Base-by-base conservation (phyloP, 2,329 filamentous ascomycete genomes). In the Verticillium nonalfalfae region DNA sequence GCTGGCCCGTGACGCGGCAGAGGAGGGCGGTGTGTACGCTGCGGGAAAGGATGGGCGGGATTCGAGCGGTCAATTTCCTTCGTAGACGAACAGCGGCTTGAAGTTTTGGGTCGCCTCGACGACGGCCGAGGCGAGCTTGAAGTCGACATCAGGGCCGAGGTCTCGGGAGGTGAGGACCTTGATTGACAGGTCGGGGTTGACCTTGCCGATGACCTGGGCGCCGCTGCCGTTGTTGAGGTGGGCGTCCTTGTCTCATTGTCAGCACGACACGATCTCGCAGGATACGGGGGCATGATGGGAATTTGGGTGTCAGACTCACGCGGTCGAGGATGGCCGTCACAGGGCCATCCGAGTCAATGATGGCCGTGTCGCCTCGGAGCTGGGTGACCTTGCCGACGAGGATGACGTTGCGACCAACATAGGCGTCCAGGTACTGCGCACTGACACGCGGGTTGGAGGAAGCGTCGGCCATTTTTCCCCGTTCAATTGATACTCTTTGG, bases 101-200 rank as follows among this genome's bases (percentile, higher is more conserved):
- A 92, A 86, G 58, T 87, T 84, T 76, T 97, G 93, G 38, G 92
- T 95, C 39, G 87, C 88, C 62, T 97, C 90, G 15, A 97, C 93
- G 3, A 97, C 90, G 0, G 89, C 85, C 61, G 91, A 87, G 63
- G 87, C 89, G 38, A 91, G 83, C 59, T 81, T 82, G 74, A 90
- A 91, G 76, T 97, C 93, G 65, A 93, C 84, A 60, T 78, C 76
- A 13, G 78, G 76, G 6, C 91, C 91, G 58, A 93, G 81, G 73
- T 94, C 90, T 59, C 85, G 82, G 15, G 86, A 84, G 63, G 80
- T 86, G 65, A 92, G 78, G 34, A 90, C 89, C 71, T 88, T 90
- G 68, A 95, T 79, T 18, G 85, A 84, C 26, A 91, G 77, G 73
- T 94, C 90, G 2, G 81, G 80, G 68, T 90, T 88, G 56, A 95